Base-by-base conservation (phyloP, 192 early-diverging fungal genomes). In the Entomortierella parvispora region DNA sequence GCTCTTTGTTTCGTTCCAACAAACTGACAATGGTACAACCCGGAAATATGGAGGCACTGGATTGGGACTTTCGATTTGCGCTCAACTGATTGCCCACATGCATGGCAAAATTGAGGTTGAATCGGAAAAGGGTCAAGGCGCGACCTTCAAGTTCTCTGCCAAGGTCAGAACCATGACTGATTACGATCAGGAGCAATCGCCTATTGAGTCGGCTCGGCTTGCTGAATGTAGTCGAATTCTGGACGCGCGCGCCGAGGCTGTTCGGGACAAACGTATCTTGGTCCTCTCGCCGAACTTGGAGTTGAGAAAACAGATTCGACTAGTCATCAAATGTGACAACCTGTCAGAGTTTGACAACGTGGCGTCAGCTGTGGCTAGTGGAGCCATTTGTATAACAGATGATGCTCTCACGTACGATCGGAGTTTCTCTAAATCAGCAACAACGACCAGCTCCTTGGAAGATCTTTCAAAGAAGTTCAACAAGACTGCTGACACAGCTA, bases 11-110 rank as follows among this genome's bases (percentile, higher is more conserved):
- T 77, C 74, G 9, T 77, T 77, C 34, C 74, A 77, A 55, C 74
- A 77, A 15, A 77, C 74, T 0, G 74, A 77, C 25, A 77, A 77
- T 40, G 74, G 74, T 1, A 77, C 74, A 0, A 77, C 74, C 0
- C 58, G 74, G 0, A 77, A 77, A 37, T 77, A 84, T 42, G 81
- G 82, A 34, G 80, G 71, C 14, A 83, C 82, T 9, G 84, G 84
- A 26, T 49, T 85, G 14, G 84, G 84, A 10, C 63, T 85, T 2
- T 79, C 79, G 22, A 85, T 85, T 15, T 81, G 80, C 56, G 70
- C 79, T 10, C 66, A 85, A 33, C 49, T 85, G 28, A 82, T 82
- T 40, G 31, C 55, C 11, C 65, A 79, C 25, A 82, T 83, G 77
- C 60, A 74, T 10, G 84, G 84, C 37, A 66, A 70, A 54, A 65